Conservation (phyloP, 225 moss, liverwort and hornwort species). For the Pseudoscleropodium purum region DNA sequence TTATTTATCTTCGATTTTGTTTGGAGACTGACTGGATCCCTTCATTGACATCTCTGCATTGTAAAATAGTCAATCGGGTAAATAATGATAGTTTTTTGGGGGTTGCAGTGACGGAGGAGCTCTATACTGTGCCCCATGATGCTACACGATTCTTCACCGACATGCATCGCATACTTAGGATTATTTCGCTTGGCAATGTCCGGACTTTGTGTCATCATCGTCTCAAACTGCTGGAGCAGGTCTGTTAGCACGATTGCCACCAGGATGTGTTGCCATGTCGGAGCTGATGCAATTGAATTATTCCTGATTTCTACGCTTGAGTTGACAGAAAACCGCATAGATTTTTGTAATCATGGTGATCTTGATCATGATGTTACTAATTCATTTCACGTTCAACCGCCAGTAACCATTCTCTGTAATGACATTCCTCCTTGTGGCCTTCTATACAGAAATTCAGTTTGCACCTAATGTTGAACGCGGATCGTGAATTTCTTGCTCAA, state of each 20-base stretch:
- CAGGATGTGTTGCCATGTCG: neutral
- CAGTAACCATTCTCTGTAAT: neutral
- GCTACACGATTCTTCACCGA: slow-evolving; percentile 92
- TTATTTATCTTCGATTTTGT: neutral
- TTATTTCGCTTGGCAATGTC: slow-evolving; percentile 70
- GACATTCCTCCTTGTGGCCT: neutral
- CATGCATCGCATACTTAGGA: slow-evolving; percentile 73
- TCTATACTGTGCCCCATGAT: slow-evolving; percentile 53
- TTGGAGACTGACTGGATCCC: neutral
- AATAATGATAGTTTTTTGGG: neutral
- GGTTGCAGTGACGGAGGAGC: slow-evolving; percentile 39
- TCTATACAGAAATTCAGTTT: slow-evolving; percentile 77
- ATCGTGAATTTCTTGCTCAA: slow-evolving; percentile 90
- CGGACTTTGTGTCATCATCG: slow-evolving; percentile 95
- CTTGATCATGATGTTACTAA: neutral
- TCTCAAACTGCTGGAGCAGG: slow-evolving; percentile 85
- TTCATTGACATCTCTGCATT: neutral
- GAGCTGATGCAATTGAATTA: neutral
- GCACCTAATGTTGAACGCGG: slow-evolving; percentile 92
- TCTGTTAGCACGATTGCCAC: slow-evolving; percentile 1
- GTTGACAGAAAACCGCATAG: neutral
- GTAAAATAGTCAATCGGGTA: neutral
- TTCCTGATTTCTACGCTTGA: neutral
- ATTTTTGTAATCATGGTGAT: neutral
- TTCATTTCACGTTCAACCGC: neutral